phyloP scores from a whole-genome alignment of 1,284 basidiomycete species.

The Cutaneotrichosporon dermatis region DNA sequence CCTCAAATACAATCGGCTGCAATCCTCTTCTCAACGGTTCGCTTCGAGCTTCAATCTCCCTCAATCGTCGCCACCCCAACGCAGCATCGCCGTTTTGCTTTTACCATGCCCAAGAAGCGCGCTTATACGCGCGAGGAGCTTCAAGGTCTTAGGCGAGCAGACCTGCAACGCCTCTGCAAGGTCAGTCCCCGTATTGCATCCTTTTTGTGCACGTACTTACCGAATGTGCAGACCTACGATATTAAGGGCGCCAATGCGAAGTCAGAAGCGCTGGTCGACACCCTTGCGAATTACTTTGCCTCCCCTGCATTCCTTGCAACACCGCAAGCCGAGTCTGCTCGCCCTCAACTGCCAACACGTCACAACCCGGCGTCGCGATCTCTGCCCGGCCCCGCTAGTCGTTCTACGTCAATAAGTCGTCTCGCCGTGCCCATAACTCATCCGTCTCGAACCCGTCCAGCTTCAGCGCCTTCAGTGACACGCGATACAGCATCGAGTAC shows the following conservation, averaged over 20 bases:
- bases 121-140: constrained; percentile 39
- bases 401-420: no score
- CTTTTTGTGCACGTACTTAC: neutral
- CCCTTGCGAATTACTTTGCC: constrained; percentile 29
- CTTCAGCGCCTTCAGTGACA: no score
- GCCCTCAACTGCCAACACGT: neutral
- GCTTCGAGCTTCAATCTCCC: no score
- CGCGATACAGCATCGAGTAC: no score
- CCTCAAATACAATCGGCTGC: no score
- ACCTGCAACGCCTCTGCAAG: constrained; percentile 43
- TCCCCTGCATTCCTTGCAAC: constrained; percentile 24
- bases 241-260: constrained; percentile 44
- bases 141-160: constrained; percentile 33
- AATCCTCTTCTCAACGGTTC: no score
- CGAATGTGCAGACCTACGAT: constrained; percentile 31
- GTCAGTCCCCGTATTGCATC: constrained; percentile 16
- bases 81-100: no score
- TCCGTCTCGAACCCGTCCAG: no score
- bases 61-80: no score
- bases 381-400: neutral
- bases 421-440: no score
- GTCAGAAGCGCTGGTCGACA: constrained; percentile 31
- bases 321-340: neutral
- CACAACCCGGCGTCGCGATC: neutral
- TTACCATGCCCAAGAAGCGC: constrained; percentile 28